These are phyloP conservation scores for Lepiota venenata DNA, from an alignment of 768 basidiomycete genomes.

Conservation along the genomic window DNA sequence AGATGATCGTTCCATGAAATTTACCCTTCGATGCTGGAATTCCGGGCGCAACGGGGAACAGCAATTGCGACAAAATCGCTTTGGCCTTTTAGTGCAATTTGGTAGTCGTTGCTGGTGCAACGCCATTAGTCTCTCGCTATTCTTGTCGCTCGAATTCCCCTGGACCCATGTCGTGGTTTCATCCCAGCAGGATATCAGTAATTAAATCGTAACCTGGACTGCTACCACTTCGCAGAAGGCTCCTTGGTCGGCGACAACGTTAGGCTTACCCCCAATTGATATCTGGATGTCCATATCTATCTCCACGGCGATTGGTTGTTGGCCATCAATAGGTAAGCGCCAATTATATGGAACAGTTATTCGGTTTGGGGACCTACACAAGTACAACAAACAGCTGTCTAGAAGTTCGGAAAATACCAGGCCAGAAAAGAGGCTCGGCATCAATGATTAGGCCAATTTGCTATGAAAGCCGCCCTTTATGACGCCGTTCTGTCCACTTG, in stretches of 20 bases:
- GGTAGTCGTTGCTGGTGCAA: too few species aligned
- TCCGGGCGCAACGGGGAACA: too few species aligned
- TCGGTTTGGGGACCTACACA: too few species aligned
- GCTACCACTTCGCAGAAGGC: not conserved
- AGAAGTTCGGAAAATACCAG: not conserved
- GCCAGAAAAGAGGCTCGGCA: not conserved
- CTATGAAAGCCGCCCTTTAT: not conserved
- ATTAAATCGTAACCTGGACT: not conserved
- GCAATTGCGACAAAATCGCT: too few species aligned
- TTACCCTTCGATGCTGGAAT: too few species aligned
- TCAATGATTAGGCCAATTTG: not conserved
- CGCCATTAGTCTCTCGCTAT: too few species aligned
- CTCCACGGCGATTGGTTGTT: constrained; percentile 1
- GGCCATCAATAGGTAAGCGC: not conserved
- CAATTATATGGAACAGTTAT: not conserved
- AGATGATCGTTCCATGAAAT: too few species aligned
- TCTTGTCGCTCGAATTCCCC: too few species aligned
- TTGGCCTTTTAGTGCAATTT: too few species aligned
- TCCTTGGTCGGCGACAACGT: not conserved
- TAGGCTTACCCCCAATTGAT: not conserved
- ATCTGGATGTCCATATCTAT: not conserved
- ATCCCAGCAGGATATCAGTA: not conserved
- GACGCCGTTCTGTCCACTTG: too few species aligned
- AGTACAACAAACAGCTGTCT: not conserved
- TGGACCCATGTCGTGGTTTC: not conserved